Base-by-base conservation (phyloP, 2,329 filamentous ascomycete genomes). In the Fulvia fulva region DNA sequence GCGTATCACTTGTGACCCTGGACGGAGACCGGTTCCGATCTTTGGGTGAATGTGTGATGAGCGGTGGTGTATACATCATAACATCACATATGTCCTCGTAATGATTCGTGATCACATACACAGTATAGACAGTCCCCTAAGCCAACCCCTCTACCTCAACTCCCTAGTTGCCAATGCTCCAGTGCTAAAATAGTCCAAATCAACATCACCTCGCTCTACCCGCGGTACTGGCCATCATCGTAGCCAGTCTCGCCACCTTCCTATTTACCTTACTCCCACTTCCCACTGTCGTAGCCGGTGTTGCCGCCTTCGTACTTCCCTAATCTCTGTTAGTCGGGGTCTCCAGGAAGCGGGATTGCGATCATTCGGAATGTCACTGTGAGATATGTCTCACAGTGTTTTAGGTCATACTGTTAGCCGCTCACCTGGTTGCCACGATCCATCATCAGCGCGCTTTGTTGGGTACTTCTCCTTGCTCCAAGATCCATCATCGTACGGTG, bases 81-180 rank as follows among this genome's bases (percentile, higher is more conserved):
- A 12, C 28, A 32, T 32, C 12, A 32, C 28, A 32, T 32, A 32
- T 32, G 8, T 32, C n/a, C 8, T 32, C 2, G 28, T 43, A 80
- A 79, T 58, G 73, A 12, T 32, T 32, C 2, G 12, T 32, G 28
- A 32, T 32, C 28, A 1, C 28, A n/a, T 32, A 1, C 8, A 12
- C 28, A 32, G 28, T 32, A 32, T 32, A 32, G 28, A 32, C 28
- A 2, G 28, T 32, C 28, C 28, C 12, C 12, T 32, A 9, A 32
- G n/a, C n/a, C n/a, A n/a, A n/a, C n/a, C n/a, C 28, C 28, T 12
- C 28, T 32, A 32, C 8, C 12, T 32, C 28, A 9, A 32, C 12
- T 7, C 28, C 28, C n/a, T n/a, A n/a, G n/a, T n/a, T n/a, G n/a
- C n/a, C n/a, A n/a, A n/a, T n/a, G n/a, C n/a, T n/a, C n/a, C n/a